Evolutionary conservation across 2,329 filamentous ascomycete genomes (phyloP).

Genomic region (Sporothrix pseudoabietina): DNA sequence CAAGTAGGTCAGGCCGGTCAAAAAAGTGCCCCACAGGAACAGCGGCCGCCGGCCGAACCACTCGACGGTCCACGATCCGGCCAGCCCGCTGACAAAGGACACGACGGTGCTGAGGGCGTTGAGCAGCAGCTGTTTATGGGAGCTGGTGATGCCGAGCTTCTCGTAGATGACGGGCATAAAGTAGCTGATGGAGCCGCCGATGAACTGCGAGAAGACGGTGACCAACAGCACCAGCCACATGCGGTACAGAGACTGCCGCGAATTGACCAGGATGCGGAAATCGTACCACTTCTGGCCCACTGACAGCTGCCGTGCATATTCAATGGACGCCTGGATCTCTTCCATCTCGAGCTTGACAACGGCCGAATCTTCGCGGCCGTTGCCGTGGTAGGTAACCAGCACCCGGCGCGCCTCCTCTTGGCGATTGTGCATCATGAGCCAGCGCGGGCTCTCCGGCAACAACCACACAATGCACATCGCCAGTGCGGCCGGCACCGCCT

Average conservation of each 20-base stretch:
- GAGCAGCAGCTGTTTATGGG: not conserved
- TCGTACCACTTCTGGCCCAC: not conserved
- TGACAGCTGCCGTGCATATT: not conserved
- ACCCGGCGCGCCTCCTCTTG: constrained; percentile 44
- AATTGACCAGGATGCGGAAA: not conserved
- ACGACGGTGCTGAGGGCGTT: not conserved
- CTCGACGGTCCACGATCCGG: not conserved
- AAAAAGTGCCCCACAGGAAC: not conserved
- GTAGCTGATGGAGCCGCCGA: not conserved
- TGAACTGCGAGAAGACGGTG: not conserved
- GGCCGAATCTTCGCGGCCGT: constrained; percentile 45
- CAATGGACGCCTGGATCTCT: constrained; percentile 50
- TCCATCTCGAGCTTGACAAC: constrained; percentile 53
- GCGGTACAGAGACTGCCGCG: not conserved
- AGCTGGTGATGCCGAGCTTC: not conserved
- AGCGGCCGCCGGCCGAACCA: not conserved
- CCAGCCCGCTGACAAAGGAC: not conserved
- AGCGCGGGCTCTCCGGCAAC: constrained; percentile 49
- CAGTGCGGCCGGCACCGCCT: constrained; percentile 22
- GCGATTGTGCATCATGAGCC: constrained; percentile 44
- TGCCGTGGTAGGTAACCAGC: constrained; percentile 60
- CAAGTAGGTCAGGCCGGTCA: not conserved
- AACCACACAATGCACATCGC: constrained; percentile 34
- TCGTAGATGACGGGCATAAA: constrained; percentile 4
- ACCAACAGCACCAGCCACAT: not conserved